Evolutionary conservation across 495 filamentous ascomycete species (phyloP), one percentile per base, ranked within the genome.

Genomic region (Xylaria curta): DNA sequence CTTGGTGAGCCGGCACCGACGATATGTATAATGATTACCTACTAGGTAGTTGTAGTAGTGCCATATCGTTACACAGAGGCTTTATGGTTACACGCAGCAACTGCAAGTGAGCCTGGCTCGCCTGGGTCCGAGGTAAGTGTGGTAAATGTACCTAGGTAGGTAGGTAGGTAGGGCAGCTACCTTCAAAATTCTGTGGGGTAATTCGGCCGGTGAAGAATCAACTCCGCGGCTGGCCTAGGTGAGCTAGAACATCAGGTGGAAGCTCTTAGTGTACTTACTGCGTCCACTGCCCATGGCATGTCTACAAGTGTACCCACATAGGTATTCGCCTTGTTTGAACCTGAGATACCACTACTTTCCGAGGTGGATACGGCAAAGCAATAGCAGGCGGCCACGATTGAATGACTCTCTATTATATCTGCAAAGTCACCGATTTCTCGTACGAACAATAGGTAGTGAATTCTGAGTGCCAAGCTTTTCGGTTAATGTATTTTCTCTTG

Each of bases 361-460:
- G 51, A 64, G 42, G 28, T 36, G 60, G 28, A 42, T 24, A n/a
- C 21, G 36, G 38, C 15, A 36, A 61, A 38, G 44, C 68, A 70
- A 70, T 70, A 26, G 26, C 17, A 64, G 3, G 59, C 33, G 59
- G 69, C 69, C 69, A 71, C 69, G 60, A 71, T 56, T 58, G 36
- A 71, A 64, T 63, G 21, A 62, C 42, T 61, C 10, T 36, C 40
- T 33, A 19, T 54, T 33, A 24, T 70, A 46, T 4, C 26, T 46
- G 53, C 66, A 4, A 60, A 47, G 38, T 46, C 13, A 49, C 49
- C 13, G 49, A 58, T 56, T 67, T 15, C 65, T 31, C 36, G 65
- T 51, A 56, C 47, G 28, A 33, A 28, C 42, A 15, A 64, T 17
- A 10, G 26, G 7, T 10, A 10, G 42, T 6, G 21, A 67, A 54